These are phyloP conservation scores for Malania oleifera DNA, from an alignment of 164 flowering plant genomes.

Conservation along the genomic window DNA sequence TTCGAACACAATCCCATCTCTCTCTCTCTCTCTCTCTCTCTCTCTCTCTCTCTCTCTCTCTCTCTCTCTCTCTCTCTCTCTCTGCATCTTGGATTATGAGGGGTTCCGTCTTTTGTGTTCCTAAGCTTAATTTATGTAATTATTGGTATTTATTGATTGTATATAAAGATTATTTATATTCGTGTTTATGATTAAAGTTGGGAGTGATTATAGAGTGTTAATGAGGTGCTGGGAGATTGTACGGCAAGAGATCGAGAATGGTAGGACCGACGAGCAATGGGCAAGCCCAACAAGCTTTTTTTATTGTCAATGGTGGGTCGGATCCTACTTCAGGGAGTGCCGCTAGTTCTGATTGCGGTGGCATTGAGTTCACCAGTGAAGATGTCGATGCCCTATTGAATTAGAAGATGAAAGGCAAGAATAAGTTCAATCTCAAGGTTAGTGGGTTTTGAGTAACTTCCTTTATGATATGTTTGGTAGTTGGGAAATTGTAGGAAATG, in stretches of 20 bases:
- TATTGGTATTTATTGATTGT: not conserved
- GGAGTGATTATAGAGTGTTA: constrained; percentile 38
- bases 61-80: constrained; percentile 17
- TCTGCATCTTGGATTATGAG: not conserved
- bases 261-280: constrained; percentile 40
- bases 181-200: constrained; percentile 1
- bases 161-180: not conserved
- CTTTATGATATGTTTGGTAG: not conserved
- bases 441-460: not conserved
- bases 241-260: constrained; percentile 56
- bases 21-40: constrained; percentile 24
- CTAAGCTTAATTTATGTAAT: not conserved
- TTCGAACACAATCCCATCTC: constrained; percentile 59
- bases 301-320: constrained; percentile 54
- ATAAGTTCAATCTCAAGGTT: constrained; percentile 76
- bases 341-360: constrained; percentile 62
- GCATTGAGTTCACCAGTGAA: constrained; percentile 63
- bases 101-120: not conserved
- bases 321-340: constrained; percentile 38
- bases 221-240: constrained; percentile 51
- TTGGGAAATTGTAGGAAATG: not conserved
- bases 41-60: too few species aligned
- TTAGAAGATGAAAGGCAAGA: constrained; percentile 70
- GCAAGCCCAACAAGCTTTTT: constrained; percentile 48
- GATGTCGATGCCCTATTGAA: constrained; percentile 72